Evolutionary conservation across 2,329 filamentous ascomycete species (phyloP).

Genomic region (Penicillium olsonii): DNA sequence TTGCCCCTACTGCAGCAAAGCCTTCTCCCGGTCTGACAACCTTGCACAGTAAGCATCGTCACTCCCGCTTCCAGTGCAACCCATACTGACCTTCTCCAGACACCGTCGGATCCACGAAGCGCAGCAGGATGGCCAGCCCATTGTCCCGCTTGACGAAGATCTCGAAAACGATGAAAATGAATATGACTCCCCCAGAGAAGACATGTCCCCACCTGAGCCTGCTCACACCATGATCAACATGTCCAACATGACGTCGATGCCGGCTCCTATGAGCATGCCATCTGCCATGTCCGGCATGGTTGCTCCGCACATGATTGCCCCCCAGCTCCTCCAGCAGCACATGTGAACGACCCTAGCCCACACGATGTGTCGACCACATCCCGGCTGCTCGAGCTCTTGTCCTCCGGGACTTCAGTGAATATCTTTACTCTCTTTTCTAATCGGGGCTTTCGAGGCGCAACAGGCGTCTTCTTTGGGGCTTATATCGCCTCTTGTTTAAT

Average conservation of each 20-base stretch:
- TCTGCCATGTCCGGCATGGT: slow-evolving; percentile 44
- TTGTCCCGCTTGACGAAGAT: slow-evolving; percentile 67
- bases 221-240: slow-evolving; percentile 36
- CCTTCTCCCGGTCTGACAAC: slow-evolving; percentile 97
- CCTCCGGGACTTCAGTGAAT: background rate
- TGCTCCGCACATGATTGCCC: slow-evolving; percentile 44
- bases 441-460: background rate
- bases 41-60: slow-evolving; percentile 77
- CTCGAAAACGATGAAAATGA: slow-evolving; percentile 87
- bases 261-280: slow-evolving; percentile 36
- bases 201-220: slow-evolving; percentile 61
- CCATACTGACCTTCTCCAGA: slow-evolving; percentile 48
- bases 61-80: background rate
- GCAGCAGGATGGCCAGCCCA: slow-evolving; percentile 57
- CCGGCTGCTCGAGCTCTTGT: background rate
- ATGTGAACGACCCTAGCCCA: slow-evolving; percentile 30
- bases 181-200: slow-evolving; percentile 75
- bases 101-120: slow-evolving; percentile 81
- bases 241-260: slow-evolving; percentile 39
- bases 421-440: background rate
- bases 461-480: slow-evolving; percentile 4
- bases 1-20: slow-evolving; percentile 97
- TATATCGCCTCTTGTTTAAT: slow-evolving; percentile 11
- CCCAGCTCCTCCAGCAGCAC: slow-evolving; percentile 46
- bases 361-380: background rate